These are phyloP conservation scores for Mrakia blollopis DNA, from an alignment of 768 basidiomycete species.

Conservation along the genomic window DNA sequence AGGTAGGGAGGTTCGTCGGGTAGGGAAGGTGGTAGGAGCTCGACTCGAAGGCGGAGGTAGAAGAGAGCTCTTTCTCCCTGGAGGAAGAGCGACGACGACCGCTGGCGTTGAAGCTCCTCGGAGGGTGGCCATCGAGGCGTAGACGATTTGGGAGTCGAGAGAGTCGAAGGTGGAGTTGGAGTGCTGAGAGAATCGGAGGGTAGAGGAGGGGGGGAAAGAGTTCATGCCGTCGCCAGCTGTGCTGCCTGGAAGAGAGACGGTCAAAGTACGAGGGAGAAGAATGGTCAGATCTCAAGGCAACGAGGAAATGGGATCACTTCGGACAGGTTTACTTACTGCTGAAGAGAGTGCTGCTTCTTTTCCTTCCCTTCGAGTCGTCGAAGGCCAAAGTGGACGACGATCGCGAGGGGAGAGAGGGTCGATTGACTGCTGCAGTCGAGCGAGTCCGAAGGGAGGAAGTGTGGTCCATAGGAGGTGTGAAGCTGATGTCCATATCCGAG, in stretches of 20 bases:
- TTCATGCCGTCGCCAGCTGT: not conserved
- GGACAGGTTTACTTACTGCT: not conserved
- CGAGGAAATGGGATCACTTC: no score
- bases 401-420: not conserved
- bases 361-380: not conserved
- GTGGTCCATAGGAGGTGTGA: not conserved
- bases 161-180: slow-evolving; percentile 3
- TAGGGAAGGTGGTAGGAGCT: not conserved
- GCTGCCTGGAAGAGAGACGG: not conserved
- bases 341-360: not conserved
- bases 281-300: no score
- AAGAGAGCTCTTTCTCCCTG: not conserved
- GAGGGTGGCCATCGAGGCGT: not conserved
- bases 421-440: not conserved
- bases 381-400: not conserved
- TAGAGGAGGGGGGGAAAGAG: not conserved
- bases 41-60: not conserved
- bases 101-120: not conserved
- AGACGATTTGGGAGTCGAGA: slow-evolving; percentile 9
- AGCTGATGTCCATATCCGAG: not conserved
- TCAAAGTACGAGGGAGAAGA: no score
- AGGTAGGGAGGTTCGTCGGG: not conserved
- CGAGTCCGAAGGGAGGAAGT: not conserved
- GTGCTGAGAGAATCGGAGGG: not conserved
- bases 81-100: not conserved